Conservation (phyloP, 2,329 filamentous ascomycete genomes). For the Hortaea werneckii region DNA sequence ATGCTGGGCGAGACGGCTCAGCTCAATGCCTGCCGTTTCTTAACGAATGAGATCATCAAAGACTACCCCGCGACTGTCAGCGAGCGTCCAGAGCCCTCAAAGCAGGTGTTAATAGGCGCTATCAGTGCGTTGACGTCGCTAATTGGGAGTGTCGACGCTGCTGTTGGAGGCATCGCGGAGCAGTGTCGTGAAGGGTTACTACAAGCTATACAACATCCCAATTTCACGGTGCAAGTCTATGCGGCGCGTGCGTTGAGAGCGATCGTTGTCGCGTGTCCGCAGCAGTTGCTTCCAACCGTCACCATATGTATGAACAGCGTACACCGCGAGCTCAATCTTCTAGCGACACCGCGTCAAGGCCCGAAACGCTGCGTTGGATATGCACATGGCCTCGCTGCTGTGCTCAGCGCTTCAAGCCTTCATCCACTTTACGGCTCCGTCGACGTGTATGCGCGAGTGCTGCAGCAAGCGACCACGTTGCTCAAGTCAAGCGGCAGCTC, state of each 20-base stretch:
- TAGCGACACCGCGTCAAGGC: conserved; percentile 65
- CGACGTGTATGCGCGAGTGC: conserved; percentile 84
- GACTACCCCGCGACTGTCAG: conserved; percentile 87
- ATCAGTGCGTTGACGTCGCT: conserved; percentile 71
- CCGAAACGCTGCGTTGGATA: conserved; percentile 80
- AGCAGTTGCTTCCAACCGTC: conserved; percentile 80
- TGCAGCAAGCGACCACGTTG: conserved; percentile 82
- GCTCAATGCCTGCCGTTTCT: conserved; percentile 64
- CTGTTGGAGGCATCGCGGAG: conserved; percentile 69
- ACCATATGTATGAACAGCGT: conserved; percentile 97
- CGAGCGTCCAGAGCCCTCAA: conserved; percentile 78
- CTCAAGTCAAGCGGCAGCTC: conserved; percentile 88
- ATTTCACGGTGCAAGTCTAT: conserved; percentile 90
- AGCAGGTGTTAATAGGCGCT: conserved; percentile 70
- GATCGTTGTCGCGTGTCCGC: conserved; percentile 82
- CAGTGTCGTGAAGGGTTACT: conserved; percentile 74
- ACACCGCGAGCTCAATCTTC: conserved; percentile 69
- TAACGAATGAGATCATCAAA: conserved; percentile 83
- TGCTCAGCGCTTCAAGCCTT: conserved; percentile 77
- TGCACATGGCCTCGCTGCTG: conserved; percentile 81
- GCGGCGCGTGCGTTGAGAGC: conserved; percentile 75
- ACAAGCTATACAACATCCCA: conserved; percentile 86
- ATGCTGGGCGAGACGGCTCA: conserved; percentile 87
- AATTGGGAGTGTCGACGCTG: conserved; percentile 70
- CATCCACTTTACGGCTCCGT: conserved; percentile 90